Evolutionary conservation across 2,329 filamentous ascomycete species (phyloP), one percentile per base, ranked within the genome.

Genomic region (Fusarium coicis): DNA sequence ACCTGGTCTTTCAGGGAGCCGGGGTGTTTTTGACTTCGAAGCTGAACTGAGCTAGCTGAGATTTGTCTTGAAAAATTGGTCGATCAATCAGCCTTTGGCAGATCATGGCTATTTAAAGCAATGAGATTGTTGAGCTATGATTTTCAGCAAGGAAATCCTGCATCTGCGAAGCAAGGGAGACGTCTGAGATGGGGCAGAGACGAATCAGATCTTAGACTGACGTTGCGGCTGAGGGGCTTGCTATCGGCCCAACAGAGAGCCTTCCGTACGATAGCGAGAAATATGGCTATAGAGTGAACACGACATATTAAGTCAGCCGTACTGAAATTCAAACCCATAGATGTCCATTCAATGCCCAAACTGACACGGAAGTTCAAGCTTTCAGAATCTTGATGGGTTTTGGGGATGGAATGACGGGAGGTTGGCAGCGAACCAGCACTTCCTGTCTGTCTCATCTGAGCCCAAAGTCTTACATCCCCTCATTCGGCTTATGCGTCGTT

Each of bases 251-350:
- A 39, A n/a, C 18, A 10, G 2, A 2, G 7, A 28, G 2, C 15
- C 10, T 4, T 18, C 9, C 7, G 7, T 16, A 12, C 7, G 11
- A 4, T 2, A 8, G 9, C 18, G 4, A 14, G 9, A 5, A 53
- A 6, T 5, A 10, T 39, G 23, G 19, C 10, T 11, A 28, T 28
- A 16, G 19, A 9, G 4, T 39, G 5, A 39, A 7, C 0, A 5
- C 1, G 5, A 7, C 23, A 7, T 1, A 2, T 7, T 16, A n/a
- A 28, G 15, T 28, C 14, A n/a, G 5, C 2, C 1, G 4, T 23
- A 1, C 5, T 37, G 23, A 18, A 4, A 6, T 26, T 1, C 7
- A 16, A 15, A 7, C 3, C 3, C 7, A 7, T 6, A 37, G 8
- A 9, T 16, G 18, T 11, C 7, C 12, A 16, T 23, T 9, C 3